Base-by-base conservation (phyloP, 1,139 yeast genomes). In the Scheffersomyces parashehatae region DNA sequence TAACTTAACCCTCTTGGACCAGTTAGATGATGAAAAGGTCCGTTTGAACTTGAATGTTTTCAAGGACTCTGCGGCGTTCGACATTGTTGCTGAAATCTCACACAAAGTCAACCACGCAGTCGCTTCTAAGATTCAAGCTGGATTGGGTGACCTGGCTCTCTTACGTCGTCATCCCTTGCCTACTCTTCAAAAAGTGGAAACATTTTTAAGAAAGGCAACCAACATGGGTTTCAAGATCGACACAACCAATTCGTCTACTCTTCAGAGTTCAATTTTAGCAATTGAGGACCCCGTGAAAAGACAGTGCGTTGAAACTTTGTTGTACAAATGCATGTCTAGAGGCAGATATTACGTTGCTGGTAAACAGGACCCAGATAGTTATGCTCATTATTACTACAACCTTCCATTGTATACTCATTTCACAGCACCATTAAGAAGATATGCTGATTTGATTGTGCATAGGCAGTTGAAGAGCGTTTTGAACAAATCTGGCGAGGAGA, bases 341-440 rank as follows among this genome's bases (percentile, higher is more conserved):
- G 95, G 96, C 29, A 87, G 83, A 60, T 93, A 93, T 61, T 86
- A 83, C 51, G 82, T 90, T 58, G 96, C 97, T 9, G 97, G 96
- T 16, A 85, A 85, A 60, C 85, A 83, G 42, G 96, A 89, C 54
- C 82, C 90, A 5, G 95, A 88, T 52, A 81, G 79, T 50, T 82
- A 79, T 60, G 82, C 82, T 11, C 97, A 93, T 59, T 91, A 86
- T 65, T 81, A 88, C 58, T 80, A 85, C 60, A 89, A 89, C 54
- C 66, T 87, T 49, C 96, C 97, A 31, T 72, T 89, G 38, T 93
- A 88, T 64, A 88, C 98, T 0, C 98, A 93, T 65, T 91, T 91
- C 70, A 85, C 88, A n/a, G 81, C 96, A 1, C 99, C 99, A 11
- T 72, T 90, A 60, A 80, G 96, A 63, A 80, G 99, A 55, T 93